Evolutionary conservation across 2,329 filamentous ascomycete species (phyloP).

Genomic region (Mariannaea sp.): DNA sequence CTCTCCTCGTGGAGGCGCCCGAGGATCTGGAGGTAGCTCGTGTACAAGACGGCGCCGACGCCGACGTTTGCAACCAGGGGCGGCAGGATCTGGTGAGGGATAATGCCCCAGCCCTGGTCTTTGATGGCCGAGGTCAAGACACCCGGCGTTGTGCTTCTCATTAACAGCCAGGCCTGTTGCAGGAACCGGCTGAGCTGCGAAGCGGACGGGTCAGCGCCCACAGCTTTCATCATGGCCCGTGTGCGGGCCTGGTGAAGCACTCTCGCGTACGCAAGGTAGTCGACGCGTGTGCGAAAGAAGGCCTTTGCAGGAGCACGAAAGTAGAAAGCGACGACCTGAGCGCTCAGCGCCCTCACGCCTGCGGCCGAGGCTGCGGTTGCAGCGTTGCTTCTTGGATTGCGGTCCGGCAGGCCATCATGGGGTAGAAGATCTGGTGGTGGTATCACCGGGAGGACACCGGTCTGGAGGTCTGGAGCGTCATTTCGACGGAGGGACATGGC

Average conservation of each 20-base stretch:
- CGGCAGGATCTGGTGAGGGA: constrained; percentile 77
- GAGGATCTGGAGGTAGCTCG: constrained; percentile 73
- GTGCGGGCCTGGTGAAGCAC: constrained; percentile 55
- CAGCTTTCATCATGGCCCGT: constrained; percentile 44
- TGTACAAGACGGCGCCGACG: constrained; percentile 76
- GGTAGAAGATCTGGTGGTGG: too few relatives aligned
- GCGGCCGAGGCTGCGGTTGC: constrained; percentile 81
- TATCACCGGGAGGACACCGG: constrained; percentile 50
- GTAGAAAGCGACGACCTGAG: constrained; percentile 86
- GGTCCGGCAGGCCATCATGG: constrained; percentile 49
- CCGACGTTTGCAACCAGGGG: constrained; percentile 75
- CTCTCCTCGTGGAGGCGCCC: constrained; percentile 69
- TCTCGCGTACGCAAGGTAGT: constrained; percentile 71
- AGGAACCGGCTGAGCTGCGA: constrained; percentile 42
- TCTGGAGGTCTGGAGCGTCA: constrained; percentile 37
- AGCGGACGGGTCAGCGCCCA: constrained; percentile 42
- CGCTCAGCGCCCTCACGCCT: constrained; percentile 79
- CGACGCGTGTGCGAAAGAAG: constrained; percentile 88
- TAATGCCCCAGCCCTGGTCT: constrained; percentile 73
- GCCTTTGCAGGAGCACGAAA: constrained; percentile 90
- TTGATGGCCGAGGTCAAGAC: constrained; percentile 69
- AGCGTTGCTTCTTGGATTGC: constrained; percentile 57
- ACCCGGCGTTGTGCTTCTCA: constrained; percentile 70
- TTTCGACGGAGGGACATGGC: constrained; percentile 44
- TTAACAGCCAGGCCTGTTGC: constrained; percentile 52